phyloP scores from a whole-genome alignment of 129 eudicot genomes.

The Flaveria ramosissima region DNA sequence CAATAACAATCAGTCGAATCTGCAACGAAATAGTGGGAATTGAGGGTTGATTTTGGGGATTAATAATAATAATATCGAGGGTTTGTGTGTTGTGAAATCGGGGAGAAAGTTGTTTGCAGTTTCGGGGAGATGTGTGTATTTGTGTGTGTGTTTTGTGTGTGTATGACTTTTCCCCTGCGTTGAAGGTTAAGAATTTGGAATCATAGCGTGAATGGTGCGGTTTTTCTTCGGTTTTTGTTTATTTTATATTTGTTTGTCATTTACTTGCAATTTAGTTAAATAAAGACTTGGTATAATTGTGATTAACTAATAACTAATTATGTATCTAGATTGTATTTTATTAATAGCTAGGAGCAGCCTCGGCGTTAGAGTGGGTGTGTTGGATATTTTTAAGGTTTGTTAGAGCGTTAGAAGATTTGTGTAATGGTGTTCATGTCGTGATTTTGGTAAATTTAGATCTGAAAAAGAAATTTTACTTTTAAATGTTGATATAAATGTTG shows the following conservation, averaged over 20 bases:
- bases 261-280: not conserved
- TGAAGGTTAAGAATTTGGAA: constrained; percentile 38
- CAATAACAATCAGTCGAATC: constrained; percentile 2
- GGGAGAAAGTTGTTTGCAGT: constrained; percentile 32
- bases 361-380: too few relatives aligned
- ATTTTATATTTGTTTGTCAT: not conserved
- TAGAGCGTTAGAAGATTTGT: too few relatives aligned
- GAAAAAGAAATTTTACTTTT: too few relatives aligned
- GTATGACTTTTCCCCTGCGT: constrained; percentile 27
- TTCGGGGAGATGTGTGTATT: constrained; percentile 25
- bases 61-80: not conserved
- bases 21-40: not conserved
- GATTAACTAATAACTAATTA: too few relatives aligned
- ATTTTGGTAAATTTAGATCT: too few relatives aligned
- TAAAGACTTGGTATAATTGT: not conserved
- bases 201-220: constrained; percentile 45
- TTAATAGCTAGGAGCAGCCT: too few relatives aligned
- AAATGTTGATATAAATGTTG: too few relatives aligned
- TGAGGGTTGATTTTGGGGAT: constrained; percentile 7
- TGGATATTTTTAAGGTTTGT: too few relatives aligned
- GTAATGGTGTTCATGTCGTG: too few relatives aligned
- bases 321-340: too few relatives aligned
- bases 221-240: constrained; percentile 28
- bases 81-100: constrained; percentile 22
- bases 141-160: not conserved